Evolutionary conservation across 2,329 filamentous ascomycete genomes (phyloP).

Genomic region (Colletotrichum ledebouriae): DNA sequence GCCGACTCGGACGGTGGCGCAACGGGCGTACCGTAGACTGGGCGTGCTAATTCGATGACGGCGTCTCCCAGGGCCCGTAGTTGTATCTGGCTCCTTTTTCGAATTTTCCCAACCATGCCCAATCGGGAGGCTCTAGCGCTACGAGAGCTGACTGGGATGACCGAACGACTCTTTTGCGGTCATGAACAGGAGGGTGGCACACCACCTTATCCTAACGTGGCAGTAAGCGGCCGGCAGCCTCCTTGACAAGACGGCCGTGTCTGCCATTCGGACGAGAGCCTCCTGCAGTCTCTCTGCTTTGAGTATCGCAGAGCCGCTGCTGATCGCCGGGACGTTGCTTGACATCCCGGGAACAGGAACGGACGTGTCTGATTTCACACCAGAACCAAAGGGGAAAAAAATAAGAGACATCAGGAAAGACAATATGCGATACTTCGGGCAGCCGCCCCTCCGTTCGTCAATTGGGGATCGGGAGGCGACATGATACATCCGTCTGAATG

Average conservation of each 20-base stretch:
- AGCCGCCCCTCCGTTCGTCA: conserved; percentile 19
- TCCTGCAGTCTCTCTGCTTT: neutral
- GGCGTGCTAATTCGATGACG: conserved; percentile 31
- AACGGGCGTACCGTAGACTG: conserved; percentile 37
- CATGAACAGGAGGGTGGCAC: conserved; percentile 16
- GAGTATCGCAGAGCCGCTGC: conserved; percentile 35
- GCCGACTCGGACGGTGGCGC: conserved; percentile 34
- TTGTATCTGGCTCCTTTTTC: conserved; percentile 15
- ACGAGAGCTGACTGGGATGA: conserved; percentile 19
- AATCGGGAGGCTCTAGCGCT: conserved; percentile 27
- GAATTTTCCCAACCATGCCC: conserved; percentile 25
- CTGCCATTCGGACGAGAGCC: conserved; percentile 28
- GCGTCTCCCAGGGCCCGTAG: conserved; percentile 28
- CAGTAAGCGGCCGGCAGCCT: conserved; percentile 14
- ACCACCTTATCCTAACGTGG: neutral
- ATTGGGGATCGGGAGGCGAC: conserved; percentile 36
- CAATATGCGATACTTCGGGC: conserved; percentile 24
- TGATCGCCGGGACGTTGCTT: conserved; percentile 34
- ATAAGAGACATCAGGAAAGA: conserved; percentile 11
- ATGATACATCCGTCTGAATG: conserved; percentile 36
- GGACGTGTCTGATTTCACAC: conserved; percentile 4
- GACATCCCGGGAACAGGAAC: conserved; percentile 21
- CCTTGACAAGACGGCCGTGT: conserved; percentile 22
- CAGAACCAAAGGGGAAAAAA: neutral
- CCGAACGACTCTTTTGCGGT: conserved; percentile 15